phyloP scores from a whole-genome alignment of 805 yeast genomes.

The Candida alai region DNA sequence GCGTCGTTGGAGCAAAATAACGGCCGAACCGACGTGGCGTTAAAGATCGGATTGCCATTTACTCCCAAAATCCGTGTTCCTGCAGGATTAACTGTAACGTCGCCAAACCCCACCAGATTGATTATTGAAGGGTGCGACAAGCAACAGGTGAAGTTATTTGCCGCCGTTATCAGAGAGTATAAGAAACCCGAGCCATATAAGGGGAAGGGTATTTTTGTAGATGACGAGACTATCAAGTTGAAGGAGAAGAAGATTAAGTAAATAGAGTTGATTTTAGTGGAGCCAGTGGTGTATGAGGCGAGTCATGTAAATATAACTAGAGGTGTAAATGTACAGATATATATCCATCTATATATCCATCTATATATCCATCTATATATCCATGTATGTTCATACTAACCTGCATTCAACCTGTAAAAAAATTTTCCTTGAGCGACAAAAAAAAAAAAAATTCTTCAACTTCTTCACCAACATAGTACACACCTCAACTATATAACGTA shows the following conservation, averaged over 20 bases:
- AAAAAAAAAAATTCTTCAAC: constrained; percentile 2
- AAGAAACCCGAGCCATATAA: constrained; percentile 98
- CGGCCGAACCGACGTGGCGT: constrained; percentile 51
- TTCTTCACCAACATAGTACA: too few relatives aligned
- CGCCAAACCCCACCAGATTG: constrained; percentile 83
- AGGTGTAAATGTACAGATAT: too few relatives aligned
- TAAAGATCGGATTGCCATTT: constrained; percentile 87
- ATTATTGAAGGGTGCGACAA: constrained; percentile 84
- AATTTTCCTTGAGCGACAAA: not conserved
- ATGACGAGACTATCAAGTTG: constrained; percentile 84
- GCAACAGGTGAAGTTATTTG: constrained; percentile 82
- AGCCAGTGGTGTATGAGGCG: too few relatives aligned
- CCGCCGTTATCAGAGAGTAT: constrained; percentile 79
- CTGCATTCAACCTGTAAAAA: constrained; percentile 2
- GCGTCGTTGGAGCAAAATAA: constrained; percentile 64
- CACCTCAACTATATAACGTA: too few relatives aligned
- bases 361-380: not conserved
- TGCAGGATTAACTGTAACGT: constrained; percentile 62
- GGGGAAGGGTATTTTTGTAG: constrained; percentile 94
- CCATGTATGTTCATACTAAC: not conserved
- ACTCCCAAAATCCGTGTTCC: constrained; percentile 78
- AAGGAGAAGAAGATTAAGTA: constrained; percentile 93
- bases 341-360: too few relatives aligned
- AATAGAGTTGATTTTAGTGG: too few relatives aligned
- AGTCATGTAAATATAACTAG: too few relatives aligned